Percentiles rank a stretch among this genome's conserved stretches.
phyloP scores from a whole-genome alignment of 2,329 filamentous ascomycete genomes.

The Cyanodermella asteris region DNA sequence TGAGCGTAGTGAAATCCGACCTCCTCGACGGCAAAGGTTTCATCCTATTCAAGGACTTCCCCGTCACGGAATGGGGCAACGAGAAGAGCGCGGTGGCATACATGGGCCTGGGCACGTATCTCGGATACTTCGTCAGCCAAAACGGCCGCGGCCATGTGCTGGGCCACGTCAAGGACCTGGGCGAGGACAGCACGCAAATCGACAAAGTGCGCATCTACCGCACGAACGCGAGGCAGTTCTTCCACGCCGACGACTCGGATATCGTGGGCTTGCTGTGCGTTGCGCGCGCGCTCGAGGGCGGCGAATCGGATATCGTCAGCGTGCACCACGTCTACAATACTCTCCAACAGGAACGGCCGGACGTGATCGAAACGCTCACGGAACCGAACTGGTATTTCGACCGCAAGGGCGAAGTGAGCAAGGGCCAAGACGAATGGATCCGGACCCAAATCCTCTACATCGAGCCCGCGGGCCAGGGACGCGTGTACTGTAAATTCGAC shows the following conservation, averaged over 20 bases:
- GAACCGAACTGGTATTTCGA: constrained; percentile 81
- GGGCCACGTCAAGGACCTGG: constrained; percentile 74
- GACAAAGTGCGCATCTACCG: constrained; percentile 79
- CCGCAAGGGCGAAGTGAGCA: constrained; percentile 61
- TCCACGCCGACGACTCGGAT: constrained; percentile 66
- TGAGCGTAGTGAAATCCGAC: constrained; percentile 37
- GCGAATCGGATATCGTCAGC: constrained; percentile 63
- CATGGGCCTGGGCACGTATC: constrained; percentile 67
- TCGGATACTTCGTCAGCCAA: constrained; percentile 74
- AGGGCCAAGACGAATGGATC: constrained; percentile 55
- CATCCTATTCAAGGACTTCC: constrained; percentile 72
- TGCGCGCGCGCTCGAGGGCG: constrained; percentile 55
- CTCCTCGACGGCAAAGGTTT: constrained; percentile 74
- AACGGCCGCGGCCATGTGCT: constrained; percentile 70
- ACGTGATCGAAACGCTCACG: constrained; percentile 54
- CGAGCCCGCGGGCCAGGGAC: constrained; percentile 41
- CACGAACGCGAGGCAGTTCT: constrained; percentile 66
- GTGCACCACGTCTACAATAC: constrained; percentile 66
- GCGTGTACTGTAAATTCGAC: constrained; percentile 60
- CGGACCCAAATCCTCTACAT: constrained; percentile 53
- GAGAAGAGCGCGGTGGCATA: constrained; percentile 72
- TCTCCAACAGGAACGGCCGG: constrained; percentile 51
- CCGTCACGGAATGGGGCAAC: constrained; percentile 51
- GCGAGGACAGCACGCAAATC: constrained; percentile 59
- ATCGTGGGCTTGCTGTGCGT: constrained; percentile 69